Base-by-base conservation (phyloP, 2,329 filamentous ascomycete genomes). In the Trichoderma koningiopsis region DNA sequence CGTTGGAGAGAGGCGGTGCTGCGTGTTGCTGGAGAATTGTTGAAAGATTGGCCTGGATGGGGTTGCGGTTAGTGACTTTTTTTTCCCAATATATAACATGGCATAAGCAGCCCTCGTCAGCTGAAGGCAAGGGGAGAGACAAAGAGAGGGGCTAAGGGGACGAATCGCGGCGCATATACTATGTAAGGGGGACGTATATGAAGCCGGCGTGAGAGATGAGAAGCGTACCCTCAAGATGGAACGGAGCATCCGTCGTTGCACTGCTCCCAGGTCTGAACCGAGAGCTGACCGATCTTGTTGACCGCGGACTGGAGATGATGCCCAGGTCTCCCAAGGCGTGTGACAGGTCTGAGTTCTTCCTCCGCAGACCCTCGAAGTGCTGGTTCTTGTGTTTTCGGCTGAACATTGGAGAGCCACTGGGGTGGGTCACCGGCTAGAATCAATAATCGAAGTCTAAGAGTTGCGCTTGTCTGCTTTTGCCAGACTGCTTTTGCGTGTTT, bases 381-480 rank as follows among this genome's bases (percentile, higher is more conserved):
- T 67, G 71, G 60, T 73, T 77, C 73, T 77, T 77, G 68, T 76
- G 76, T 68, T 73, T 76, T 73, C 78, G 78, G 74, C 75, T 77
- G 73, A 81, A 81, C 80, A 81, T 81, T 49, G 77, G 79, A 79
- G 72, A 72, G 35, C 57, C 64, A 29, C 27, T 19, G 40, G 47
- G 64, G 64, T 67, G 64, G 64, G 64, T 67, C 64, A 59, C 64
- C 55, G 49, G 27, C 64, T 52, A 55, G 35, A 55, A 40, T 27
- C 35, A 67, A 43, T 52, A 58, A 59, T 58, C 29, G 64, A 59
- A 52, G 27, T 37, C 29, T 33, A 47, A 37, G 64, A 59, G 64
- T 29, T 56, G 64, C 40, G 64, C 62, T 55, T 66, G 52, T 29
- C 62, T 66, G 37, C 52, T 57, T 31, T 67, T 59, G 64, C 37